Percentiles rank a stretch among this genome's conserved stretches.
Conservation (phyloP, 2,329 filamentous ascomycete species). For the Apiospora sp. region DNA sequence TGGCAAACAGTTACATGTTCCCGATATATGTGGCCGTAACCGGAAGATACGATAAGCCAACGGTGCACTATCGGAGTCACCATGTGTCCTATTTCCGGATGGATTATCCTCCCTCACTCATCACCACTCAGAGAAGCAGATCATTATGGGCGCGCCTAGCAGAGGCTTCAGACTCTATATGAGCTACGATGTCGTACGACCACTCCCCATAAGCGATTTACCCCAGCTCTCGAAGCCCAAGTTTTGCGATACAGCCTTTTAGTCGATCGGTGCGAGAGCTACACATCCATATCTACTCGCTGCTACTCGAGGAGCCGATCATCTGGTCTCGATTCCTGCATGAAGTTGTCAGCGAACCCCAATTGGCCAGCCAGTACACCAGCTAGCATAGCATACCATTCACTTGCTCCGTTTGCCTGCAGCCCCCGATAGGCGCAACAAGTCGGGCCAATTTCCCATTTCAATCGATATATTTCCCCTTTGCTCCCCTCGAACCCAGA, state of each 20-base stretch:
- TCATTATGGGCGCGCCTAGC: background rate
- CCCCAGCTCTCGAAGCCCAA: conserved; percentile 1
- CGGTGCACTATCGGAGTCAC: background rate
- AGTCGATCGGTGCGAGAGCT: background rate
- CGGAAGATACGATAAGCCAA: background rate
- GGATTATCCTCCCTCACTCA: background rate
- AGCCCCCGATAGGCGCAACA: background rate
- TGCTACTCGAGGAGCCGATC: conserved; percentile 1
- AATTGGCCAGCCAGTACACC: background rate
- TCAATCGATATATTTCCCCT: background rate
- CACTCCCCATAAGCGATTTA: background rate
- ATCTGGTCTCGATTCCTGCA: background rate
- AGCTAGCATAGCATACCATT: background rate
- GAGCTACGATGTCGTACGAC: conserved; percentile 10
- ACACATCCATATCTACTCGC: background rate
- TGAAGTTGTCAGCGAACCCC: background rate
- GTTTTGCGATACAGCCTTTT: background rate
- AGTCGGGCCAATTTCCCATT: background rate
- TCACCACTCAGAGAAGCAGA: background rate
- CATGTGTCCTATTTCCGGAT: background rate
- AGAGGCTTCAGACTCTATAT: conserved; percentile 6
- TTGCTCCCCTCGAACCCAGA: background rate
- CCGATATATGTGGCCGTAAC: background rate
- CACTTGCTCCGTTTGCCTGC: background rate
- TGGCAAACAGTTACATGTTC: conserved; percentile 15